Evolutionary conservation across 192 early-diverging fungal species (phyloP).

Genomic region (Podila verticillata): DNA sequence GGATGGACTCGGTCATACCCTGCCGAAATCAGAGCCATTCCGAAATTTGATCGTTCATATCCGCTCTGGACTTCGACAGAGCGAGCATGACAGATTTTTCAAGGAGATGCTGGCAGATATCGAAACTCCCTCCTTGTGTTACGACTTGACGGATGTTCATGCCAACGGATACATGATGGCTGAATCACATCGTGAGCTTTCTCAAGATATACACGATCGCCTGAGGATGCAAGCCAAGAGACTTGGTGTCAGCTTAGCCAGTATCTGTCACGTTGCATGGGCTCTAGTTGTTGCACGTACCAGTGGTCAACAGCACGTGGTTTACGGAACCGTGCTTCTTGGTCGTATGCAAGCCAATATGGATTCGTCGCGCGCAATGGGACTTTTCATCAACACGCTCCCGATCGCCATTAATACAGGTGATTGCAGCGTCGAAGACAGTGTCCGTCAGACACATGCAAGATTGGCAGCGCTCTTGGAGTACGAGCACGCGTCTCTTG

Average conservation of each 20-base stretch:
- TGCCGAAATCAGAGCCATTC: neutral
- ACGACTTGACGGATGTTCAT: neutral
- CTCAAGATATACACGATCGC: conserved; percentile 6
- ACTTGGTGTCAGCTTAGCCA: conserved; percentile 5
- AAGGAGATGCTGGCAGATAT: conserved; percentile 2
- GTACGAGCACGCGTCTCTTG: conserved; percentile 8
- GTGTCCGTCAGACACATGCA: neutral
- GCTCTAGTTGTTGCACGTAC: conserved; percentile 10
- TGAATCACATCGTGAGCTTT: neutral
- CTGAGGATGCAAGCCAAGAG: neutral
- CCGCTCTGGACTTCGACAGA: neutral
- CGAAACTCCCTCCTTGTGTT: conserved; percentile 3
- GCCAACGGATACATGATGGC: neutral
- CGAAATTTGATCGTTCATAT: neutral
- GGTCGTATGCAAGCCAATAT: neutral
- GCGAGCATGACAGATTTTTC: conserved; percentile 7
- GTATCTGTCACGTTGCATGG: conserved; percentile 19
- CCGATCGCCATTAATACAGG: conserved; percentile 9
- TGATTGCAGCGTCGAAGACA: neutral
- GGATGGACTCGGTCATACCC: neutral
- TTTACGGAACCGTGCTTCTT: conserved; percentile 13
- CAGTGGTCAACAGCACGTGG: conserved; percentile 12
- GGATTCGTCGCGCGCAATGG: neutral
- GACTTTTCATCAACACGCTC: conserved; percentile 19
- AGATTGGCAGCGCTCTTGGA: neutral